A percentile compares a stretch with the other conserved stretches of the same genome.
phyloP scores from a whole-genome alignment of 2,329 filamentous ascomycete species.

The Byssothecium circinans region DNA sequence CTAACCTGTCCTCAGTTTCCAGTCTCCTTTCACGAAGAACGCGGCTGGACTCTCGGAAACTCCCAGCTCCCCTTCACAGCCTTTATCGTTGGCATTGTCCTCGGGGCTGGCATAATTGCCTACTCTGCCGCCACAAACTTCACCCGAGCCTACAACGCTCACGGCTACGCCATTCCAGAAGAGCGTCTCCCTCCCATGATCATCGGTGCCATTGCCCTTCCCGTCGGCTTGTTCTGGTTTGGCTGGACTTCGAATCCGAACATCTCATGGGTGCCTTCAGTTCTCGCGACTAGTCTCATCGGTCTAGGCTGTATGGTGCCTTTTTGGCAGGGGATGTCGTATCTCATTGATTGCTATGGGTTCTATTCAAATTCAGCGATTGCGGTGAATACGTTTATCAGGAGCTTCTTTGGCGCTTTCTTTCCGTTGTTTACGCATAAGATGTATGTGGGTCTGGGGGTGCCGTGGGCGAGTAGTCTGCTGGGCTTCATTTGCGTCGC shows the following conservation, averaged over 20 bases:
- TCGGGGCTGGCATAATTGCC: conserved; percentile 46
- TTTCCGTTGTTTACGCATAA: conserved; percentile 54
- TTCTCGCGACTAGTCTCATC: conserved; percentile 60
- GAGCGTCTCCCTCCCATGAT: conserved; percentile 68
- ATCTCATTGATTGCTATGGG: conserved; percentile 69
- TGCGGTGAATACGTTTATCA: conserved; percentile 54
- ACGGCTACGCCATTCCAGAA: conserved; percentile 59
- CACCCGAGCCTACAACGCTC: conserved; percentile 31
- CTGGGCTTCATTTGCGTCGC: conserved; percentile 37
- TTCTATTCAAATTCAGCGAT: conserved; percentile 50
- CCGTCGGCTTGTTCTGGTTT: conserved; percentile 63
- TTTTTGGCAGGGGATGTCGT: conserved; percentile 83
- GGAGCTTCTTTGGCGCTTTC: conserved; percentile 52
- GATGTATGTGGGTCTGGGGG: conserved; percentile 48
- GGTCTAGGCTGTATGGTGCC: conserved; percentile 77
- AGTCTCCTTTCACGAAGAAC: conserved; percentile 64
- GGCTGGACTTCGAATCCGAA: conserved; percentile 56
- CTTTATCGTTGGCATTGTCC: conserved; percentile 62
- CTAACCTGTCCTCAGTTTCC: conserved; percentile 51
- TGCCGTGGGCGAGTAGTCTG: conserved; percentile 38
- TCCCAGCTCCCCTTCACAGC: conserved; percentile 66
- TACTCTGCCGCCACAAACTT: conserved; percentile 39
- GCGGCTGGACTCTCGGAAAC: conserved; percentile 65
- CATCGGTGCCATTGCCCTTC: conserved; percentile 60
- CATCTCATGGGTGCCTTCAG: conserved; percentile 59